These are phyloP conservation scores for maize (Zea mays) DNA, from an alignment of 176 grass and related monocot genomes.

Conservation along the genomic window Zm-B73-REFERENCE-NAM-5.0 NC_050096.1:33611501-33612000, in stretches of 20 bases:
- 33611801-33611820: background rate
- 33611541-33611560: background rate
- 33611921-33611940: constrained; percentile 17
- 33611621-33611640: constrained; percentile 21
- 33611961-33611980: constrained; percentile 35
- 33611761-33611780: too few relatives aligned
- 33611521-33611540: background rate
- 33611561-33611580: constrained; percentile 21
- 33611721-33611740: constrained; percentile 17
- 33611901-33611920: background rate
- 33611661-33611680: background rate
- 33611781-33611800: background rate
- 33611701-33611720: constrained; percentile 2
- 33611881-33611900: constrained; percentile 1
- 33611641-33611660: constrained; percentile 10
- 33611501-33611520: constrained; percentile 20
- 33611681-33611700: constrained; percentile 29
- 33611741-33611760: background rate
- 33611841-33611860: constrained; percentile 1
- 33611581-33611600: constrained; percentile 17
- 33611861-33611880: background rate
- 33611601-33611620: constrained; percentile 18
- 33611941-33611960: constrained; percentile 44
- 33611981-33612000: constrained; percentile 13
- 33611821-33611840: background rate